Conservation (phyloP, 2,329 filamentous ascomycete genomes). For the Ophiocordyceps camponoti-leonardi region DNA sequence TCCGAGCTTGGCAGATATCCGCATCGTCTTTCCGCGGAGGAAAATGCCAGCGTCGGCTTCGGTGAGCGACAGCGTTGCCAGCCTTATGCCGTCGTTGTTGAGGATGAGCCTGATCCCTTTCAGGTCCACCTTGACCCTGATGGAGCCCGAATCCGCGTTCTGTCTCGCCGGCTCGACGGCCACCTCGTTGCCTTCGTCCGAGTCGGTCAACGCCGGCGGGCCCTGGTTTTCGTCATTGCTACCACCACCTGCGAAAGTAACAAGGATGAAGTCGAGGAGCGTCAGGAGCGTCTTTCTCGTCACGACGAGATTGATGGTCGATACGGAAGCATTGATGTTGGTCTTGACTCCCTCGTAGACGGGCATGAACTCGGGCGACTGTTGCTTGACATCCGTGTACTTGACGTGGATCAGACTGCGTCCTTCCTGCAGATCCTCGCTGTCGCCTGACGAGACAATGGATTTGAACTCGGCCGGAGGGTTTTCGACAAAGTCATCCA, state of each 20-base stretch:
- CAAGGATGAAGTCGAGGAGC: constrained; percentile 79
- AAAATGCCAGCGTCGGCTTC: constrained; percentile 87
- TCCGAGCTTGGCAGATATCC: constrained; percentile 70
- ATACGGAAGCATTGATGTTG: constrained; percentile 79
- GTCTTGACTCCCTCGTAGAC: constrained; percentile 88
- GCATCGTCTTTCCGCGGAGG: constrained; percentile 71
- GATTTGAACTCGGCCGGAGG: constrained; percentile 85
- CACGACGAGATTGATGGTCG: constrained; percentile 90
- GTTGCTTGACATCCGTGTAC: constrained; percentile 73
- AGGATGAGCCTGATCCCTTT: constrained; percentile 88
- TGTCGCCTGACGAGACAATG: constrained; percentile 73
- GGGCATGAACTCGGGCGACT: constrained; percentile 84
- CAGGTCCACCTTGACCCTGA: constrained; percentile 82
- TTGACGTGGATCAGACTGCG: constrained; percentile 78
- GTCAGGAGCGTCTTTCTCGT: constrained; percentile 87
- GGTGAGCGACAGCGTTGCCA: constrained; percentile 83
- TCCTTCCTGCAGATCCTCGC: constrained; percentile 55
- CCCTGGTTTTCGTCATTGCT: constrained; percentile 24
- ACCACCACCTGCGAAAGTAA: constrained; percentile 63
- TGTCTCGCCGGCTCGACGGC: constrained; percentile 16
- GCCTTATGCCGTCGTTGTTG: constrained; percentile 91
- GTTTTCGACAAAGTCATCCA: constrained; percentile 91
- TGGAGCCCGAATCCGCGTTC: constrained; percentile 43
- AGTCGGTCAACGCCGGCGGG: constrained; percentile 18
- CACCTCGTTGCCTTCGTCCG: constrained; percentile 17